Conservation (phyloP, 164 flowering plant genomes). For the Tinospora cordifolia region DNA sequence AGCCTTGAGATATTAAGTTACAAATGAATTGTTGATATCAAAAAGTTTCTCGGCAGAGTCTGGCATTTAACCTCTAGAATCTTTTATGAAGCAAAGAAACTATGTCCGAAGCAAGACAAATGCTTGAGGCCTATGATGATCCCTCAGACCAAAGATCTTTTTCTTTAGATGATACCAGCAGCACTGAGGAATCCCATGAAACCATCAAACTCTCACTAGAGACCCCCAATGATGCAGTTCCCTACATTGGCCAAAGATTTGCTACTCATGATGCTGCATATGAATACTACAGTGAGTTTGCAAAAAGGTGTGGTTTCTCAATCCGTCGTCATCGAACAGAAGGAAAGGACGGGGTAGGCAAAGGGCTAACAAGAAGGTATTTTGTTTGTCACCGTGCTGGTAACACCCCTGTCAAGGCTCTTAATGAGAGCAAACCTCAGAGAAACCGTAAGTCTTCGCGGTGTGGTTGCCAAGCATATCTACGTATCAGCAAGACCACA, state of each 20-base stretch:
- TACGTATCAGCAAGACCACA: conserved; percentile 70
- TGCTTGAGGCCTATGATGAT: conserved; percentile 63
- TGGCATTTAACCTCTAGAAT: conserved; percentile 7
- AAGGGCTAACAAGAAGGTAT: conserved; percentile 86
- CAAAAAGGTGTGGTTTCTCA: conserved; percentile 81
- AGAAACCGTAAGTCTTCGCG: conserved; percentile 85
- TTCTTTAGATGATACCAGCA: conserved; percentile 75
- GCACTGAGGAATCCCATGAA: conserved; percentile 80
- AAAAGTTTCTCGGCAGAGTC: not conserved
- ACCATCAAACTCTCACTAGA: conserved; percentile 68
- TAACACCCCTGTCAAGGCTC: conserved; percentile 66
- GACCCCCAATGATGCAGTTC: conserved; percentile 48
- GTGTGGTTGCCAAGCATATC: conserved; percentile 88
- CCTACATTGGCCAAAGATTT: conserved; percentile 83
- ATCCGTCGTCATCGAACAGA: conserved; percentile 86
- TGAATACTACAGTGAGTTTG: conserved; percentile 82
- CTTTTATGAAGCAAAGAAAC: conserved; percentile 15
- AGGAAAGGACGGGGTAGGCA: conserved; percentile 94
- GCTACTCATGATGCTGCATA: conserved; percentile 83
- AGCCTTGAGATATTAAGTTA: not conserved
- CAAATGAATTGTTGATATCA: not conserved
- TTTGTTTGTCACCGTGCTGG: conserved; percentile 98
- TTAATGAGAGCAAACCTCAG: conserved; percentile 65
- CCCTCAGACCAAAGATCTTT: conserved; percentile 76
- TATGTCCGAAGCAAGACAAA: conserved; percentile 52